phyloP scores from a whole-genome alignment of 192 early-diverging fungal species.

The Funneliformis mosseae region DNA sequence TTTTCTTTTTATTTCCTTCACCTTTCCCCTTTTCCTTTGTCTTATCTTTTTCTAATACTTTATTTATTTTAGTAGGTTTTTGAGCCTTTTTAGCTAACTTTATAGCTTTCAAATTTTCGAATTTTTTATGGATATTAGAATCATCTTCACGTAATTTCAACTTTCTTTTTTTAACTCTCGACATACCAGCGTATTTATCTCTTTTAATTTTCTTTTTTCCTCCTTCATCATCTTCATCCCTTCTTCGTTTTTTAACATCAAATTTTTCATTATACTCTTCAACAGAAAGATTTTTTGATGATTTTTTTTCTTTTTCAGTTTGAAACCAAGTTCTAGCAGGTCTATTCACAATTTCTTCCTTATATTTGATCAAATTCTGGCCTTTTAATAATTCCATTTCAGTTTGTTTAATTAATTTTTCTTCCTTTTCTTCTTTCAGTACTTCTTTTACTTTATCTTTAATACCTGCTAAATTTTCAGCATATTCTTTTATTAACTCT shows the following conservation, averaged over 20 bases:
- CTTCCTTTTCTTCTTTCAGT: conserved; percentile 74
- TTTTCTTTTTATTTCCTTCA: conserved; percentile 16
- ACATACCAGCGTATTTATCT: conserved; percentile 54
- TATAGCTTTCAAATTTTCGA: conserved; percentile 44
- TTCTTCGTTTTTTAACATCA: conserved; percentile 7
- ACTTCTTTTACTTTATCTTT: conserved; percentile 67
- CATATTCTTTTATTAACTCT: conserved; percentile 77
- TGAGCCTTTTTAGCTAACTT: conserved; percentile 54
- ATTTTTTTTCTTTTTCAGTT: conserved; percentile 69
- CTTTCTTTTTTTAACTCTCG: conserved; percentile 50
- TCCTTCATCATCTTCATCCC: conserved; percentile 42
- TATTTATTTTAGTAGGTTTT: conserved; percentile 43
- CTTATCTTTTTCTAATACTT: conserved; percentile 31
- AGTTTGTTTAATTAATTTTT: conserved; percentile 75
- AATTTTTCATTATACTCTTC: neutral
- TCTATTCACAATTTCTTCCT: conserved; percentile 84
- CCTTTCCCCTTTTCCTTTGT: conserved; percentile 32
- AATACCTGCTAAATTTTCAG: conserved; percentile 69
- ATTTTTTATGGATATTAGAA: conserved; percentile 46
- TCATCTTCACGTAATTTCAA: conserved; percentile 48
- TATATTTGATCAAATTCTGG: conserved; percentile 81
- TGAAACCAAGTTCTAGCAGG: conserved; percentile 98
- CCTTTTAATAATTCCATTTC: conserved; percentile 93
- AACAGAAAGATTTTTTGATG: neutral
- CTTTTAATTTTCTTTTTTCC: conserved; percentile 48